A percentile compares a stretch with the other conserved stretches of the same genome.
Conservation (phyloP, 1,284 basidiomycete species). For the Rhodofomes roseus region DNA sequence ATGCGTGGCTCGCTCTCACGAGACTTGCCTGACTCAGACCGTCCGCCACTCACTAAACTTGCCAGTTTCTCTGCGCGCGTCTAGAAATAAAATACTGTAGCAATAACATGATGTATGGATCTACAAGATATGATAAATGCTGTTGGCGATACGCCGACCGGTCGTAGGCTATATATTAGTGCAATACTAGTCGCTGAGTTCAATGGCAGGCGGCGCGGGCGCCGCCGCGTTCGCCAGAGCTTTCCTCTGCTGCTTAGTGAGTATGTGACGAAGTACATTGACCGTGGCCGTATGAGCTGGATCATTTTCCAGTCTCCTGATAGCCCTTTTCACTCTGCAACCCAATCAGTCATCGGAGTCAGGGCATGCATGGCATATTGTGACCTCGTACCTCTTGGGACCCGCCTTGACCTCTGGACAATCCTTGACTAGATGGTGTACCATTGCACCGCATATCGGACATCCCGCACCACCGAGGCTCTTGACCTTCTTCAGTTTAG, state of each 20-base stretch:
- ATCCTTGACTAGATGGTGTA: constrained; percentile 43
- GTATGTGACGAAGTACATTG: constrained; percentile 39
- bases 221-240: constrained; percentile 1
- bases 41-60: background rate
- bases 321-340: constrained; percentile 43
- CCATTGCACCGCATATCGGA: constrained; percentile 39
- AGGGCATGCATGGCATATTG: background rate
- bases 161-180: no score
- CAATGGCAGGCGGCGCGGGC: background rate
- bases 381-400: constrained; percentile 40
- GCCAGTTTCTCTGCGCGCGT: no score
- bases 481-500: constrained; percentile 40
- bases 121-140: background rate
- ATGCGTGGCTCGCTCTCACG: background rate
- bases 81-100: background rate
- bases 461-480: constrained; percentile 30
- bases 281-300: constrained; percentile 35
- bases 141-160: no score
- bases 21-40: background rate
- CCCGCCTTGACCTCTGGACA: constrained; percentile 52
- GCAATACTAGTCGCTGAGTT: background rate
- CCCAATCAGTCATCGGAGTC: background rate
- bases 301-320: constrained; percentile 43
- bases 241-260: constrained; percentile 39
- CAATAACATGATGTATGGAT: background rate